Evolutionary conservation across 1,139 yeast genomes (phyloP).

Genomic region (Yamadazyma atlantica): DNA sequence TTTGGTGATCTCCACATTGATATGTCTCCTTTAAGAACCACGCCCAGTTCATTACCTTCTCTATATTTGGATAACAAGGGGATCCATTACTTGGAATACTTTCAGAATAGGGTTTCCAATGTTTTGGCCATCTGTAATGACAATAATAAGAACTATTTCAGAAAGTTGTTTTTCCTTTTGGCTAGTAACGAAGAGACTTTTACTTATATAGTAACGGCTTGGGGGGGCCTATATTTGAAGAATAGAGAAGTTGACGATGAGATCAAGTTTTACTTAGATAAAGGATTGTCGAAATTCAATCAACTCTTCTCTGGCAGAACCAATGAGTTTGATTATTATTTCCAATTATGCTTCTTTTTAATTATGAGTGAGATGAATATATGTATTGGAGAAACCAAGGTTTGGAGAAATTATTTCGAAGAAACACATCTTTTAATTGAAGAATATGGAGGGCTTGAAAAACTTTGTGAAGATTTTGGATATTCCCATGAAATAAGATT

Average conservation of each 20-base stretch:
- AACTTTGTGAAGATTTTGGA: constrained; percentile 14
- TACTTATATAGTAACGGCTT: constrained; percentile 44
- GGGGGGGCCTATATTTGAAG: constrained; percentile 32
- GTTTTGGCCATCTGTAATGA: constrained; percentile 20
- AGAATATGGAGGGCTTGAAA: constrained; percentile 52
- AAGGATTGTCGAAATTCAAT: constrained; percentile 5
- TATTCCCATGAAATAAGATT: constrained; percentile 22
- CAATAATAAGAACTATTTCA: constrained; percentile 39
- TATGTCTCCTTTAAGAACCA: neutral
- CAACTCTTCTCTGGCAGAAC: constrained; percentile 1
- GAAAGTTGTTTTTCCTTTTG: constrained; percentile 40
- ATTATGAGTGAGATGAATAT: constrained; percentile 26
- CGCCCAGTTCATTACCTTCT: neutral
- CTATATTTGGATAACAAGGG: constrained; percentile 18
- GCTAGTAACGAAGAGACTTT: constrained; percentile 40
- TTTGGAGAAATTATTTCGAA: constrained; percentile 29
- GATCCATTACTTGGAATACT: constrained; percentile 16
- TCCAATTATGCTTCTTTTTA: constrained; percentile 23
- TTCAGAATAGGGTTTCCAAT: constrained; percentile 19
- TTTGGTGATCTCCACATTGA: neutral
- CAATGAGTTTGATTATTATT: constrained; percentile 9
- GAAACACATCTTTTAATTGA: constrained; percentile 41
- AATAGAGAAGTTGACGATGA: constrained; percentile 11
- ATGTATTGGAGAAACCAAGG: constrained; percentile 40
- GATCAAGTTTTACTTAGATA: constrained; percentile 5